Evolutionary conservation across 108 stramenopile genomes (phyloP).

Genomic region (Cyclotella sp.): DNA sequence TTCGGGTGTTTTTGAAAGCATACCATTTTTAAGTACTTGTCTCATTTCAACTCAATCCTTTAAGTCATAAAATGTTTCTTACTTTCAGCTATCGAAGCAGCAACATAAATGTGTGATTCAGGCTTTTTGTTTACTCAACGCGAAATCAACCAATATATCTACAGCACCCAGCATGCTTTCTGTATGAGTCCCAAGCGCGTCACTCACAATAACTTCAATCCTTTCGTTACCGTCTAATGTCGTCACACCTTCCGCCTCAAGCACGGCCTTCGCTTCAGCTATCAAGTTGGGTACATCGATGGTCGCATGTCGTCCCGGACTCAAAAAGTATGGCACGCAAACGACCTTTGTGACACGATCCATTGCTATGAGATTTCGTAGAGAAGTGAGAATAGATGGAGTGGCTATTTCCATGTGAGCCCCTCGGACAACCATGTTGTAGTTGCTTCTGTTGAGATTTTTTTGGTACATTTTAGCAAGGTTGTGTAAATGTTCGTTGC

Average conservation of each 20-base stretch:
- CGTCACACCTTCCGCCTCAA: conserved; percentile 58
- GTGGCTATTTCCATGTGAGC: conserved; percentile 95
- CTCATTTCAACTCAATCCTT: not conserved
- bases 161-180: conserved; percentile 44
- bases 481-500: conserved; percentile 81
- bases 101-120: not conserved
- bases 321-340: conserved; percentile 92
- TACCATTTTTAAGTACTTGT: not conserved
- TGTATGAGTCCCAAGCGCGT: conserved; percentile 42
- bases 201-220: conserved; percentile 31
- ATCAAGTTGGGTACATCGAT: conserved; percentile 88
- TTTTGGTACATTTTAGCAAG: conserved; percentile 72
- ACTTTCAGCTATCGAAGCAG: too few species aligned
- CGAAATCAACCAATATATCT: conserved; percentile 31
- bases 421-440: conserved; percentile 62
- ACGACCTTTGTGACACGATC: conserved; percentile 71
- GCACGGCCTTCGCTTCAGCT: conserved; percentile 65
- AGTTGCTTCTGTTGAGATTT: not conserved
- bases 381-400: conserved; percentile 81
- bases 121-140: conserved; percentile 10
- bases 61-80: too few species aligned
- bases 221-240: conserved; percentile 7
- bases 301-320: conserved; percentile 87
- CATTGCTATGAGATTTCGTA: conserved; percentile 63
- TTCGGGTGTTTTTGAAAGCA: conserved; percentile 14